Evolutionary conservation across 1,284 basidiomycete species (phyloP), one percentile per base, ranked within the genome.

Genomic region (Cutaneotrichosporon daszewskae): DNA sequence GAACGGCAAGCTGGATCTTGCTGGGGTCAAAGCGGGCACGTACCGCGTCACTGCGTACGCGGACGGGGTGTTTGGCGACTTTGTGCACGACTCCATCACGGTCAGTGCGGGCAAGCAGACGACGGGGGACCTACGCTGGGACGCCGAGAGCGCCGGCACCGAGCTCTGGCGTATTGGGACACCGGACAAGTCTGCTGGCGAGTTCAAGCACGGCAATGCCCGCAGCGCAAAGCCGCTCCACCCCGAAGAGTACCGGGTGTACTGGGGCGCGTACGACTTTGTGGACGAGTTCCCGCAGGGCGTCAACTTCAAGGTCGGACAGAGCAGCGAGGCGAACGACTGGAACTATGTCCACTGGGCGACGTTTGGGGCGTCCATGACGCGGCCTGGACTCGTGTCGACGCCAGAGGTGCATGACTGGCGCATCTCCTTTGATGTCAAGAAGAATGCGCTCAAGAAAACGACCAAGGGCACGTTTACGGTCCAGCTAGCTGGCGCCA

Each of bases 41-140:
- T 67, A 67, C 29, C 45, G 64, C 14, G 40, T 66, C 22, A 66
- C 64, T 0, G 36, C 60, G 26, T 64, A 66, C 39, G 64, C 62
- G 17, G 58, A 59, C n/a, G 56, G 55, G 36, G 35, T 63, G 8
- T 67, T 67, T 45, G 64, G 64, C 4, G 42, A 61, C 18, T 62
- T 45, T 40, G 50, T 56, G 12, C 47, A 59, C 19, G 62, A 66
- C 31, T 47, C 53, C 14, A 42, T 66, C 14, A 29, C 37, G 4
- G 45, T 66, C 23, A 37, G 33, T 3, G 57, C 58, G 16, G 55
- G 54, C 6, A 35, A 50, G 7, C 34, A 44, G 17, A 51, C 40
- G 10, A 32, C 37, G 7, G 26, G 32, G 13, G 18, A 34, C 3
- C 38, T 57, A 20, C 31, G 49, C 9, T 62, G 62, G 64, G 43